These are phyloP conservation scores for Bruguiera hainesii DNA, from an alignment of 441 rosid species.

Conservation along the genomic window DNA sequence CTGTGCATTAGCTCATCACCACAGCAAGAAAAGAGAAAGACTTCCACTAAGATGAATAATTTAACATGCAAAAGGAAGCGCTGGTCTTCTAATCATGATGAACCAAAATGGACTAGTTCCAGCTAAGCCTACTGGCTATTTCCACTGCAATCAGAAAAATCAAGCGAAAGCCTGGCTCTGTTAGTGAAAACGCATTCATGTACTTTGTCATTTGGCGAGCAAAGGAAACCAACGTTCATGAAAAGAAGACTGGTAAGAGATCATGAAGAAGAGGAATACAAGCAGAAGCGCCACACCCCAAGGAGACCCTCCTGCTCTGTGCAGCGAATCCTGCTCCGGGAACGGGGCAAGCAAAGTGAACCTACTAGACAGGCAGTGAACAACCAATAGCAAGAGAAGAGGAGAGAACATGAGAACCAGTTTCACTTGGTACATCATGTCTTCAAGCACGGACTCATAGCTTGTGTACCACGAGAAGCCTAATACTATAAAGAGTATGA, in stretches of 20 bases:
- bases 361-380: slow-evolving; percentile 48
- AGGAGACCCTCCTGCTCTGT: slow-evolving; percentile 56
- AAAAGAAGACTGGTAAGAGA: slow-evolving; percentile 57
- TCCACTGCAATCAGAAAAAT: no score
- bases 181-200: neutral
- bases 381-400: slow-evolving; percentile 42
- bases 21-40: no score
- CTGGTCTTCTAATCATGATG: no score
- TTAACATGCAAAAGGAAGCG: no score
- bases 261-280: slow-evolving; percentile 53
- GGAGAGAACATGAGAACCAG: slow-evolving; percentile 47
- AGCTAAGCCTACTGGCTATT: no score
- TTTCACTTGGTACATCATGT: slow-evolving; percentile 49
- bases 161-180: no score
- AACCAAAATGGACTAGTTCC: no score
- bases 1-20: no score
- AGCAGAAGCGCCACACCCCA: slow-evolving; percentile 63
- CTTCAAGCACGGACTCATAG: slow-evolving; percentile 54
- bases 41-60: no score
- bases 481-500: slow-evolving; percentile 43
- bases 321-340: slow-evolving; percentile 48
- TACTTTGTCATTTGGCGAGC: slow-evolving; percentile 1
- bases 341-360: slow-evolving; percentile 33
- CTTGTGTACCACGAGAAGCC: slow-evolving; percentile 55
- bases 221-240: slow-evolving; percentile 67